Conservation (phyloP, 768 basidiomycete species). For the Russula virescens region DNA sequence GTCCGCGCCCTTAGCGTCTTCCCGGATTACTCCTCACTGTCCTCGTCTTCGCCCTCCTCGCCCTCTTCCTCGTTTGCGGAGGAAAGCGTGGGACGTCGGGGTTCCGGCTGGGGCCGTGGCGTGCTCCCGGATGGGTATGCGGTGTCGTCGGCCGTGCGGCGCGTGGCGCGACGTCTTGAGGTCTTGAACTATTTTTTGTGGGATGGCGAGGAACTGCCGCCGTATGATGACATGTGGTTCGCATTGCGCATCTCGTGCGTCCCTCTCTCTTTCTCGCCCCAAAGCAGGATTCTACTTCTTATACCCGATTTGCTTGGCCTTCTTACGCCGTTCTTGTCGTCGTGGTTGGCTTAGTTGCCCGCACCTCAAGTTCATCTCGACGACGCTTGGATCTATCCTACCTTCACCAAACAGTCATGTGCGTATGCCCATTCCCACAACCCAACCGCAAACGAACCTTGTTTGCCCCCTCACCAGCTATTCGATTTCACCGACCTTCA, state of each 20-base stretch:
- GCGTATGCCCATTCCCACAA: conserved; percentile 27
- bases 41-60: too few relatives aligned
- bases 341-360: conserved; percentile 47
- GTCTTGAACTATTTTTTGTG: conserved; percentile 63
- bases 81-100: background rate
- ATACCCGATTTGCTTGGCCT: background rate
- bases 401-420: conserved; percentile 59
- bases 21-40: conserved; percentile 28
- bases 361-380: conserved; percentile 54
- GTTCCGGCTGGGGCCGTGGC: conserved; percentile 18
- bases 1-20: conserved; percentile 53
- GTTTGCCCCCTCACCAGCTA: conserved; percentile 38
- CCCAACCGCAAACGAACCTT: background rate
- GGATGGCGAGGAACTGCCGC: conserved; percentile 59
- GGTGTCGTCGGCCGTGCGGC: conserved; percentile 48
- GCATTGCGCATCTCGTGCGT: conserved; percentile 60
- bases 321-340: background rate
- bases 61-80: too few relatives aligned
- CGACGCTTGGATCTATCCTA: conserved; percentile 54
- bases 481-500: conserved; percentile 61
- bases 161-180: conserved; percentile 49
- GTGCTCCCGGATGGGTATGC: conserved; percentile 33
- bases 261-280: background rate
- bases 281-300: too few relatives aligned
- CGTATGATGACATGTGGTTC: conserved; percentile 74